Evolutionary conservation across 768 basidiomycete species (phyloP).

Genomic region (Lentinula sp.): DNA sequence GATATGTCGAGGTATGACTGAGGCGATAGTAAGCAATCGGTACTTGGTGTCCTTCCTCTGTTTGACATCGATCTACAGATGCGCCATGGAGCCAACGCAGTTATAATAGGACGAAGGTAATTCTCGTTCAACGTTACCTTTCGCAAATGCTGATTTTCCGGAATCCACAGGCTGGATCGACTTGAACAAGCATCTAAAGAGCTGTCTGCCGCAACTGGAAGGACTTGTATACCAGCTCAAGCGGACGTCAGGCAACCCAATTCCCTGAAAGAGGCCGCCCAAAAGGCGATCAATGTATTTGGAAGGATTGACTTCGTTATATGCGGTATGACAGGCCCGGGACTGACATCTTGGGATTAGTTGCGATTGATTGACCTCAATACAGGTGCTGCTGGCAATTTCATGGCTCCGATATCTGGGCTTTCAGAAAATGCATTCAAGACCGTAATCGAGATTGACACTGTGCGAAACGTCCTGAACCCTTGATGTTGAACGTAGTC

Average conservation of each 20-base stretch:
- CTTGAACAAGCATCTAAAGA: slow-evolving; percentile 64
- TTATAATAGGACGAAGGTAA: slow-evolving; percentile 84
- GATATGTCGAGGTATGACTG: slow-evolving; percentile 86
- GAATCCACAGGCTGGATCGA: slow-evolving; percentile 55
- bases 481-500: not conserved
- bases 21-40: slow-evolving; percentile 59
- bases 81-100: slow-evolving; percentile 75
- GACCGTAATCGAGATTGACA: slow-evolving; percentile 92
- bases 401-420: slow-evolving; percentile 78
- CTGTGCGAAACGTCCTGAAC: slow-evolving; percentile 34
- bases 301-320: slow-evolving; percentile 94
- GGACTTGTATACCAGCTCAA: slow-evolving; percentile 61
- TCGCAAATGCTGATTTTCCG: not conserved
- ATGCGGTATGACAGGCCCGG: slow-evolving; percentile 54
- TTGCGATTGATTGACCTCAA: not conserved
- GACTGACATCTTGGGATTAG: not conserved
- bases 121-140: slow-evolving; percentile 17
- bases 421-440: slow-evolving; percentile 88
- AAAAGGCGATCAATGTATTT: slow-evolving; percentile 68
- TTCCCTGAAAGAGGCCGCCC: slow-evolving; percentile 68
- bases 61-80: slow-evolving; percentile 39
- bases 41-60: not conserved
- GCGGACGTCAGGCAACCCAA: slow-evolving; percentile 82
- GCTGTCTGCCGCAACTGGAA: slow-evolving; percentile 65
- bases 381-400: slow-evolving; percentile 92